phyloP scores from a whole-genome alignment of 2,329 filamentous ascomycete genomes.

The Ceratocystiopsis brevicomis region DNA sequence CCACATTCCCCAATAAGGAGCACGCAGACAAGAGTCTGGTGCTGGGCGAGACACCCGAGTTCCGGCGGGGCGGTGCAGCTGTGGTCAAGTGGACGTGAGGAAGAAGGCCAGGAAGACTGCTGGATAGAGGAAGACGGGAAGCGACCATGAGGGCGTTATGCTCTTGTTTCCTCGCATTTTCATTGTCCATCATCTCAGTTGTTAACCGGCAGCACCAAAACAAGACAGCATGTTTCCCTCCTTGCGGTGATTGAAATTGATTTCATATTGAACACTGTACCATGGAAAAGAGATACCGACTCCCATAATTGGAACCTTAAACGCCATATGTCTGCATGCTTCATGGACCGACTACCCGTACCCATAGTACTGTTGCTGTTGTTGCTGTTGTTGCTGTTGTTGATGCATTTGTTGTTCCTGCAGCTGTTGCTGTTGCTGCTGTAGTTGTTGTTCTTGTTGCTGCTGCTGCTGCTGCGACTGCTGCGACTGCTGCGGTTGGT shows the following conservation, averaged over 20 bases:
- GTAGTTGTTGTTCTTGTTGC: neutral
- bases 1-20: conserved; percentile 69
- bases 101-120: neutral
- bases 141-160: neutral
- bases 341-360: too few species aligned
- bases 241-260: too few species aligned
- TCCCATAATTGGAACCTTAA: too few species aligned
- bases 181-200: too few species aligned
- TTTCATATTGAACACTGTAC: too few species aligned
- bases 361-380: neutral
- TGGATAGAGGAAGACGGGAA: neutral
- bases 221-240: too few species aligned
- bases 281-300: too few species aligned
- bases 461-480: neutral
- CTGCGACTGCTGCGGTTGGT: conserved; percentile 2
- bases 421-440: neutral
- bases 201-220: too few species aligned
- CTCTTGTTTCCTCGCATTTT: too few species aligned
- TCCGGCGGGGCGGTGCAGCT: conserved; percentile 45
- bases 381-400: too few species aligned
- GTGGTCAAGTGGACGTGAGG: conserved; percentile 36
- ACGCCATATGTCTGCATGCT: too few species aligned
- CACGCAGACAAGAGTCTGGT: conserved; percentile 46
- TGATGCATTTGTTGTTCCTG: too few species aligned
- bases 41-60: conserved; percentile 41